phyloP scores from a whole-genome alignment of 2,329 filamentous ascomycete genomes.

The Cadophora gregata region DNA sequence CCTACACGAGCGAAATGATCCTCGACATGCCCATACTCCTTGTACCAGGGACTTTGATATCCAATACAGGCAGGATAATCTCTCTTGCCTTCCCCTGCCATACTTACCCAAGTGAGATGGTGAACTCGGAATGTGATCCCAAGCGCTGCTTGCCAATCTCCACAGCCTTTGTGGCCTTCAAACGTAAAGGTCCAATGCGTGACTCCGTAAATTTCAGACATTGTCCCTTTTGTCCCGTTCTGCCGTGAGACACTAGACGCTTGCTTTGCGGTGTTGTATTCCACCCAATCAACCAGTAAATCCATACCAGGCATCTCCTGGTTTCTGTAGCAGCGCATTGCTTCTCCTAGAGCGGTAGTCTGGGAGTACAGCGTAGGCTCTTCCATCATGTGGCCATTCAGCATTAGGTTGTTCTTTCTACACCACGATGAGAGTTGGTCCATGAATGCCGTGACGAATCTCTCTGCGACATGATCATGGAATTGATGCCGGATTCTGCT shows the following conservation, averaged over 20 bases:
- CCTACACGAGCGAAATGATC: constrained; percentile 44
- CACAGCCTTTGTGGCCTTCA: constrained; percentile 45
- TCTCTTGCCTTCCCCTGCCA: constrained; percentile 45
- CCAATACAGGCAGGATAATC: constrained; percentile 45
- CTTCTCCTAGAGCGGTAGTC: constrained; percentile 44
- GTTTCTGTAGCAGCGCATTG: constrained; percentile 45
- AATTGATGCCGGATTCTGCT: constrained; percentile 42
- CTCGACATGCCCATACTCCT: constrained; percentile 44
- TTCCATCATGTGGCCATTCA: constrained; percentile 46
- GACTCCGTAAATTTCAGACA: constrained; percentile 44
- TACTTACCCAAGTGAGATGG: constrained; percentile 45
- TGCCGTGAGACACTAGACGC: constrained; percentile 43
- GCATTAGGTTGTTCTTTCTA: constrained; percentile 37
- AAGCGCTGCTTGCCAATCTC: constrained; percentile 46
- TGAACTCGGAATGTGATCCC: constrained; percentile 45
- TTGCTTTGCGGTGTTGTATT: constrained; percentile 46
- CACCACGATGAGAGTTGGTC: constrained; percentile 44
- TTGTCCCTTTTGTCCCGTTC: constrained; percentile 40
- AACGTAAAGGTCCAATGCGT: constrained; percentile 46
- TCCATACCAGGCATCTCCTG: constrained; percentile 45
- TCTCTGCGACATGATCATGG: constrained; percentile 45
- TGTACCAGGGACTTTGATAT: constrained; percentile 46
- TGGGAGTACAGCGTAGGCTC: constrained; percentile 44
- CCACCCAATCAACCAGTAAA: constrained; percentile 42
- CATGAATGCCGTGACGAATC: constrained; percentile 44